Conservation (phyloP, 1,284 basidiomycete species). For the Fereydounia khargensis region DNA sequence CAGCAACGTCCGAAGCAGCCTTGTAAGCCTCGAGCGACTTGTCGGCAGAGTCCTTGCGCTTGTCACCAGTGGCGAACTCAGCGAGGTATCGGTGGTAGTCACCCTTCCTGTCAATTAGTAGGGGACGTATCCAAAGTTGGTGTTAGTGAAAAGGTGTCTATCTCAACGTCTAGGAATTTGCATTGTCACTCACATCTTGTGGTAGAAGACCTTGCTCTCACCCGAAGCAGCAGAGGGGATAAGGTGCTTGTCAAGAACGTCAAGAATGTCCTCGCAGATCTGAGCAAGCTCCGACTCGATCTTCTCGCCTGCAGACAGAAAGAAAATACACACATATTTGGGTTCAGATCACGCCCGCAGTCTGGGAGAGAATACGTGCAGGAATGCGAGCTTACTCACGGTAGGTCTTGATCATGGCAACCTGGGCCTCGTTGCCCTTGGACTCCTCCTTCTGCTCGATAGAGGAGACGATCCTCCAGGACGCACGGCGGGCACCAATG, state of each 20-base stretch:
- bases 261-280: constrained; percentile 99
- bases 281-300: constrained; percentile 96
- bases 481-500: constrained; percentile 96
- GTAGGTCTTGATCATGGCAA: constrained; percentile 98
- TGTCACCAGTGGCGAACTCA: constrained; percentile 97
- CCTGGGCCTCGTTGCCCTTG: constrained; percentile 97
- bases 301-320: constrained; percentile 68
- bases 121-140: too few species aligned
- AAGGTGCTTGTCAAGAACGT: constrained; percentile 97
- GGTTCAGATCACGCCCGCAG: too few species aligned
- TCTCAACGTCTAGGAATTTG: background rate
- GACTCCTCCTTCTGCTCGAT: constrained; percentile 99
- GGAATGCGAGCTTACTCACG: constrained; percentile 64
- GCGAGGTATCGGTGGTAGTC: constrained; percentile 99
- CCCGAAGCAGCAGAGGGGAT: constrained; percentile 96
- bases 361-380: too few species aligned
- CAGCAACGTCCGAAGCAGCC: constrained; percentile 95
- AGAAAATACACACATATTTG: too few species aligned
- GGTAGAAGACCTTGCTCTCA: constrained; percentile 99
- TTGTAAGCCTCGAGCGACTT: constrained; percentile 99
- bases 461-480: constrained; percentile 97
- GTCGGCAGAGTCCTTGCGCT: constrained; percentile 96
- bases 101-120: constrained; percentile 76
- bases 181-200: constrained; percentile 87
- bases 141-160: too few species aligned